Evolutionary conservation across 2,329 filamentous ascomycete genomes (phyloP).

Genomic region (Exophiala sideris): DNA sequence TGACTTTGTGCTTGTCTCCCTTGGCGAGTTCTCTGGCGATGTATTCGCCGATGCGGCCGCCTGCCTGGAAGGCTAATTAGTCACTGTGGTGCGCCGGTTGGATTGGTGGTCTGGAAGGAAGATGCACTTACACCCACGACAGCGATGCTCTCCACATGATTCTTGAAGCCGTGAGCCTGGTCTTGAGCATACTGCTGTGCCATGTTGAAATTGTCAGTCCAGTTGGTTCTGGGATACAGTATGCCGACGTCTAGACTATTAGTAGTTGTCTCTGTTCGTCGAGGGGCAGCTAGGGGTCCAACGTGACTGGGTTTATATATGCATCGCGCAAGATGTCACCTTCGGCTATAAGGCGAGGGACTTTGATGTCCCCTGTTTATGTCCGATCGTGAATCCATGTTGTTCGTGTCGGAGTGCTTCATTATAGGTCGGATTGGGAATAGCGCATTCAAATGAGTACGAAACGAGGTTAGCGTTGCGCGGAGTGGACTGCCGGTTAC

Average conservation of each 20-base stretch:
- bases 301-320: neutral
- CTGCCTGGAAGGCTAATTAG: constrained; percentile 49
- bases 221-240: neutral
- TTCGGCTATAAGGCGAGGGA: neutral
- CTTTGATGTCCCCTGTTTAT: neutral
- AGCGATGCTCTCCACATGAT: constrained; percentile 38
- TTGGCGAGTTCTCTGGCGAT: constrained; percentile 39
- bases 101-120: neutral
- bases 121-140: constrained; percentile 40
- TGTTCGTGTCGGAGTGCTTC: neutral
- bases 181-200: constrained; percentile 47
- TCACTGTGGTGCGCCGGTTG: constrained; percentile 38
- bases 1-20: constrained; percentile 51
- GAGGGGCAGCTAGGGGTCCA: neutral
- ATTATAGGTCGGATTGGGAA: neutral
- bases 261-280: neutral
- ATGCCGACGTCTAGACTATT: no score
- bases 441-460: neutral
- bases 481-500: neutral
- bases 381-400: neutral
- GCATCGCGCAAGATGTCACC: neutral
- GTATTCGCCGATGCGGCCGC: constrained; percentile 48
- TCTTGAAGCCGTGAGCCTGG: constrained; percentile 38
- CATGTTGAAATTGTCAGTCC: neutral
- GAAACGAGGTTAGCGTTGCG: neutral